A percentile compares a stretch with the other conserved stretches of the same genome.
Evolutionary conservation across 2,329 filamentous ascomycete genomes (phyloP).

Genomic region (Monosporascus sp.): DNA sequence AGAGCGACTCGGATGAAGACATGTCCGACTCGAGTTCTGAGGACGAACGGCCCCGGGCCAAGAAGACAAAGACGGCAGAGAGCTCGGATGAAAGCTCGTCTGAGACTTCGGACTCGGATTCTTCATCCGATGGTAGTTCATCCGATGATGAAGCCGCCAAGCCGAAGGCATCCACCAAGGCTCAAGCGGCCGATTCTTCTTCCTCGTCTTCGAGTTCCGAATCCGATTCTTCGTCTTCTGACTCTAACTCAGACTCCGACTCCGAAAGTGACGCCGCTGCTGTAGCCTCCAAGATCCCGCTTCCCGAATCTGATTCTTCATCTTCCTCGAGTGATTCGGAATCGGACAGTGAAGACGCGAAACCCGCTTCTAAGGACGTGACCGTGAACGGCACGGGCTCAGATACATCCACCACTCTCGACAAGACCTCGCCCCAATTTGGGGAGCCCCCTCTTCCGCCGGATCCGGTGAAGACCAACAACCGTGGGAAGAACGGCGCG

Average conservation of each 20-base stretch:
- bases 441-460: slow-evolving; percentile 49
- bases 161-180: slow-evolving; percentile 7
- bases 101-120: slow-evolving; percentile 27
- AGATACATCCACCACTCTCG: slow-evolving; percentile 43
- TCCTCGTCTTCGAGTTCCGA: slow-evolving; percentile 26
- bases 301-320: slow-evolving; percentile 36
- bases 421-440: slow-evolving; percentile 47
- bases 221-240: slow-evolving; percentile 27
- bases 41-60: slow-evolving; percentile 36
- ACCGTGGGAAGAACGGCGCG: slow-evolving; percentile 25
- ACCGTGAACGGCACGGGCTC: slow-evolving; percentile 26
- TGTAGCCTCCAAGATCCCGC: slow-evolving; percentile 32
- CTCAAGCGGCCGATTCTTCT: slow-evolving; percentile 3
- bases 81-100: slow-evolving; percentile 31
- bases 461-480: slow-evolving; percentile 43
- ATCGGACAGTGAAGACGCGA: slow-evolving; percentile 30
- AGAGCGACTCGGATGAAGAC: slow-evolving; percentile 33
- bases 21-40: slow-evolving; percentile 31
- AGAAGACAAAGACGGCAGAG: slow-evolving; percentile 40
- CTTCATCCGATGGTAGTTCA: slow-evolving; percentile 22
- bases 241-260: slow-evolving; percentile 30
- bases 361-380: slow-evolving; percentile 17
- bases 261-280: slow-evolving; percentile 33
- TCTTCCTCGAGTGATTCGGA: slow-evolving; percentile 33
- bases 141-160: slow-evolving; percentile 21